phyloP scores from a whole-genome alignment of 768 basidiomycete species.

The Amanita phalloides region DNA sequence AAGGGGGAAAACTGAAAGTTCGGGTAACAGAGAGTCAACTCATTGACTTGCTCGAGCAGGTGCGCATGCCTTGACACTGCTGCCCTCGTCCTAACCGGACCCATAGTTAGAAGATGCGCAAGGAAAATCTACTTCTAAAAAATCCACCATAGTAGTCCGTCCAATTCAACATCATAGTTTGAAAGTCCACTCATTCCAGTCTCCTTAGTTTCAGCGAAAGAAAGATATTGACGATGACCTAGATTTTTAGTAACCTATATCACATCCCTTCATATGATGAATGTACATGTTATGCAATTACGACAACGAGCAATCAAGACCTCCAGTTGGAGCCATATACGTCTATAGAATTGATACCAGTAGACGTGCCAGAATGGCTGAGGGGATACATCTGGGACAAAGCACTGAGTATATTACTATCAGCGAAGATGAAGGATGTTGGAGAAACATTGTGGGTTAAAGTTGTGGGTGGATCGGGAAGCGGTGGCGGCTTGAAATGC shows the following conservation, averaged over 20 bases:
- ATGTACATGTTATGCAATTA: neutral
- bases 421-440: neutral
- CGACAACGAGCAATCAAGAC: neutral
- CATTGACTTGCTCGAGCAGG: constrained; percentile 82
- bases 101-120: constrained; percentile 45
- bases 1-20: constrained; percentile 70
- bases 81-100: constrained; percentile 12
- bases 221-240: constrained; percentile 60
- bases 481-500: constrained; percentile 48
- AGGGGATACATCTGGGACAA: constrained; percentile 5
- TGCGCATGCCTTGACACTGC: constrained; percentile 16
- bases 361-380: constrained; percentile 1
- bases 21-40: constrained; percentile 73
- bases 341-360: neutral
- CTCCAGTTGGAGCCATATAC: constrained; percentile 2
- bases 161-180: neutral
- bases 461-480: constrained; percentile 9
- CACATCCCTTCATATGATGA: constrained; percentile 1
- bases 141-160: constrained; percentile 49
- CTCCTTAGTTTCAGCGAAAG: constrained; percentile 47
- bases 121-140: constrained; percentile 37
- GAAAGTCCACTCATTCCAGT: neutral
- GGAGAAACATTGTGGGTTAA: constrained; percentile 2
- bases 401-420: neutral
- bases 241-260: constrained; percentile 27